Conservation (phyloP, 768 basidiomycete genomes). For the Boletus eberwhitei region DNA sequence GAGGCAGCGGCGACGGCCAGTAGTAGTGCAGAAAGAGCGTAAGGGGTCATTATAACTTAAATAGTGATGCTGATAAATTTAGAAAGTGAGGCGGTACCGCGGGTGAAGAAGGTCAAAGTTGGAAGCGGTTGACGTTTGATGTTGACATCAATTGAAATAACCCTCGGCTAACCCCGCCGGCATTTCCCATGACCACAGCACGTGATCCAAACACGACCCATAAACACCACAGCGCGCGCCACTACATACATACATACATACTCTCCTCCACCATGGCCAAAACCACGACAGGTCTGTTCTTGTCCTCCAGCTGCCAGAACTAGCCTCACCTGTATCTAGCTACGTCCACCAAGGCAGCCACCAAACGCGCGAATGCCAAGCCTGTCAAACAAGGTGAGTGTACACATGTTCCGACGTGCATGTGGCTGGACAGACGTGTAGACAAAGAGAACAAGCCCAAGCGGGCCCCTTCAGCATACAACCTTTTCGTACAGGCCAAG, state of each 20-base stretch:
- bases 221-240: constrained; percentile 12
- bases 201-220: constrained; percentile 30
- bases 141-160: constrained; percentile 25
- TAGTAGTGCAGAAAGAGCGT: constrained; percentile 39
- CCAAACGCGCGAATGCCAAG: constrained; percentile 49
- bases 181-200: constrained; percentile 20
- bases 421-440: constrained; percentile 1
- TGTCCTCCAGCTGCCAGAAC: neutral
- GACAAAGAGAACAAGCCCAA: constrained; percentile 49
- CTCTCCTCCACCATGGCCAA: constrained; percentile 44
- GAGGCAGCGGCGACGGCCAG: constrained; percentile 33
- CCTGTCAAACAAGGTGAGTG: constrained; percentile 37
- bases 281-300: constrained; percentile 43
- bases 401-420: neutral
- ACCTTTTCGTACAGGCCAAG: constrained; percentile 52
- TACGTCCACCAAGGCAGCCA: constrained; percentile 55
- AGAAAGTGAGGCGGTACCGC: neutral
- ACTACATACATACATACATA: neutral
- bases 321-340: constrained; percentile 31
- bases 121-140: no score
- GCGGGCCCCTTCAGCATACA: constrained; percentile 58
- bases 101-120: neutral
- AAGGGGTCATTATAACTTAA: constrained; percentile 32
- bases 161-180: constrained; percentile 11
- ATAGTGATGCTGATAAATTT: constrained; percentile 2